Conservation (phyloP, 2,329 filamentous ascomycete genomes). For the Aspergillus thermomutatus region DNA sequence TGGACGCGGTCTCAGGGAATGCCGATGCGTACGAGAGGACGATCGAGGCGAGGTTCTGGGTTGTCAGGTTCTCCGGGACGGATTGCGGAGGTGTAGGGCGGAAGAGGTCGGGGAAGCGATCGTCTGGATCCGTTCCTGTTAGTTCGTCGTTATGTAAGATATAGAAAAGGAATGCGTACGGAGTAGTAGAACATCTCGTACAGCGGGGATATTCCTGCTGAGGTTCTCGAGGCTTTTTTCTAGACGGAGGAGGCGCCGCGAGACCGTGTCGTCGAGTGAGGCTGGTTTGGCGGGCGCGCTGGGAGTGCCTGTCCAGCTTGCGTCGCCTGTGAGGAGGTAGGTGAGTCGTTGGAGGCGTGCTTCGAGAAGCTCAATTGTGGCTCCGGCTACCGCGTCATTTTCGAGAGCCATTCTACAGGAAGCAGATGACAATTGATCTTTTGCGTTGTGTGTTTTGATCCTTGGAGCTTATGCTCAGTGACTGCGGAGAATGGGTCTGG, state of each 20-base stretch:
- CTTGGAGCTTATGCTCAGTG: conserved; percentile 3
- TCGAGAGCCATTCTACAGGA: conserved; percentile 28
- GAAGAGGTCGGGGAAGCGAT: conserved; percentile 43
- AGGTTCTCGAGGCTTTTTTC: conserved; percentile 39
- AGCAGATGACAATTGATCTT: neutral
- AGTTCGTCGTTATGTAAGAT: neutral
- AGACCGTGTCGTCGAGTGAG: conserved; percentile 37
- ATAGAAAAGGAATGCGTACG: conserved; percentile 28
- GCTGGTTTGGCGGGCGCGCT: conserved; percentile 31
- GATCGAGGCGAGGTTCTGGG: conserved; percentile 37
- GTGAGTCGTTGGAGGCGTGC: conserved; percentile 43
- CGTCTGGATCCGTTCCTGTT: conserved; percentile 20
- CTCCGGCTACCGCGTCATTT: conserved; percentile 34
- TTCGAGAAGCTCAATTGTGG: conserved; percentile 44
- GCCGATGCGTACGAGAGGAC: conserved; percentile 45
- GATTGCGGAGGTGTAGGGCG: conserved; percentile 29
- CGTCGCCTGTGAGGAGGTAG: conserved; percentile 43
- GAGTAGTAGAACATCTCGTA: conserved; percentile 42
- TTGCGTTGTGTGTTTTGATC: neutral
- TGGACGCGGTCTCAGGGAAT: conserved; percentile 47
- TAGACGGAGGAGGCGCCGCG: conserved; percentile 36
- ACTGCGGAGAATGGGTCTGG: neutral
- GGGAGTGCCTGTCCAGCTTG: conserved; percentile 40
- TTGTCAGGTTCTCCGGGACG: conserved; percentile 35
- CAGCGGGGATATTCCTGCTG: conserved; percentile 34